These are phyloP conservation scores for Moesziomyces aphidis DNA, from an alignment of 1,284 basidiomycete species.

Conservation along the genomic window DNA sequence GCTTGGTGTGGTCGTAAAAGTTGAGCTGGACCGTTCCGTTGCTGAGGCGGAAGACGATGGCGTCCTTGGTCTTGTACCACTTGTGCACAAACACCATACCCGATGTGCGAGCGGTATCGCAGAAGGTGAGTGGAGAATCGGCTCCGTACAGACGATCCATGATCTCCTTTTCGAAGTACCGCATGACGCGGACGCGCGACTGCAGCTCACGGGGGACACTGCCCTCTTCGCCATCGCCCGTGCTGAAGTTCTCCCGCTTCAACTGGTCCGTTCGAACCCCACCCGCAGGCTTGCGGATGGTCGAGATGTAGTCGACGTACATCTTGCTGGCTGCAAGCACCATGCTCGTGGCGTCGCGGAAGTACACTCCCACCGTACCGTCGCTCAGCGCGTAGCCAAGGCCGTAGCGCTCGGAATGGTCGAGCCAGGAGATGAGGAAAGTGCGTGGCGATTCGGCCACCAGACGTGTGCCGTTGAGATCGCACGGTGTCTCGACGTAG, in stretches of 20 bases:
- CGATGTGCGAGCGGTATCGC: conserved; percentile 77
- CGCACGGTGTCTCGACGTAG: conserved; percentile 34
- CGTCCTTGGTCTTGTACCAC: conserved; percentile 94
- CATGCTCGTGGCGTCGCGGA: conserved; percentile 91
- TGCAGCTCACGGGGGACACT: conserved; percentile 46
- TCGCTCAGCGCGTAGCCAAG: conserved; percentile 97
- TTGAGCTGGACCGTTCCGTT: conserved; percentile 98
- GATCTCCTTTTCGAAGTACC: conserved; percentile 65
- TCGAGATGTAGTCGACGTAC: conserved; percentile 70
- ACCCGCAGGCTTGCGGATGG: conserved; percentile 19
- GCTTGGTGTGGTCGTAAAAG: conserved; percentile 96
- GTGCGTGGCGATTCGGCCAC: conserved; percentile 77
- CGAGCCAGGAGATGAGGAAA: conserved; percentile 97
- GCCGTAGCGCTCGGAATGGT: conserved; percentile 98
- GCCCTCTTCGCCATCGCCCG: not conserved
- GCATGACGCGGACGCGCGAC: conserved; percentile 59
- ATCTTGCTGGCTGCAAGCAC: conserved; percentile 84
- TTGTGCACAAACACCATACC: conserved; percentile 96
- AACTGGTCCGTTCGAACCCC: conserved; percentile 44
- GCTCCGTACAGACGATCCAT: conserved; percentile 65
- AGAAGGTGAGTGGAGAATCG: conserved; percentile 85
- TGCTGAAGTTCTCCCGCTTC: conserved; percentile 52
- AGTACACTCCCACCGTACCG: conserved; percentile 92
- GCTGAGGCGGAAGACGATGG: conserved; percentile 94
- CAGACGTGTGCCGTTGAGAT: conserved; percentile 69